Percentiles rank a stretch among this genome's conserved stretches.
Evolutionary conservation across 164 flowering plant species (phyloP).

Genomic region (Echeveria elegans): DNA sequence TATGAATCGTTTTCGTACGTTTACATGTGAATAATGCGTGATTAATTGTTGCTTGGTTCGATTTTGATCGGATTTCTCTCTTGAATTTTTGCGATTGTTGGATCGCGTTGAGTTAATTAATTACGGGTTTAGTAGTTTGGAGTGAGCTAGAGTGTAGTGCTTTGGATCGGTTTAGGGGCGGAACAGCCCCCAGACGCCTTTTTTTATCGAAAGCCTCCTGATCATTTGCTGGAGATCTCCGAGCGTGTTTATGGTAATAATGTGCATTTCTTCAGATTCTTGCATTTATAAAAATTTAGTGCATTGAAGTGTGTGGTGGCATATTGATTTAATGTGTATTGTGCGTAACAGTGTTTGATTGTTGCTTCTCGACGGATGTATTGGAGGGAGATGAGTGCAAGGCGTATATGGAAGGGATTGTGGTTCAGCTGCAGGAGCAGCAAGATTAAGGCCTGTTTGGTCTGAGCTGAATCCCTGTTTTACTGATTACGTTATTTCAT

Average conservation of each 20-base stretch:
- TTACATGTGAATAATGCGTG: background rate
- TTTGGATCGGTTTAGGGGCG: conserved; percentile 57
- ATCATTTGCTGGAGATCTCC: conserved; percentile 90
- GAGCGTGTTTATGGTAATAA: conserved; percentile 86
- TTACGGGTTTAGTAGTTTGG: too few relatives aligned
- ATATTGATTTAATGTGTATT: background rate
- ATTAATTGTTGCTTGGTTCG: too few relatives aligned
- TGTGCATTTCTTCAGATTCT: too few relatives aligned
- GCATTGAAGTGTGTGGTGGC: too few relatives aligned
- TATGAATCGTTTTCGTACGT: too few relatives aligned
- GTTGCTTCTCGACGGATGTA: conserved; percentile 87
- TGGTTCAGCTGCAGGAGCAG: conserved; percentile 77
- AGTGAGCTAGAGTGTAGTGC: too few relatives aligned
- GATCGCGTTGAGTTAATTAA: too few relatives aligned
- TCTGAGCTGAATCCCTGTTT: background rate
- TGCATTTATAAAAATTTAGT: too few relatives aligned
- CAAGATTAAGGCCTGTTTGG: conserved; percentile 24
- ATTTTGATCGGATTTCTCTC: too few relatives aligned
- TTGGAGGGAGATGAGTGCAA: conserved; percentile 80
- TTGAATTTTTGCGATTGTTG: too few relatives aligned
- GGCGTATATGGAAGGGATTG: conserved; percentile 75
- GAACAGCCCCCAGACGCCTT: conserved; percentile 79
- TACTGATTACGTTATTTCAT: background rate
- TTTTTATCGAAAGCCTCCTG: conserved; percentile 92
- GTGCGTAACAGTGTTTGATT: conserved; percentile 61